Conservation (phyloP, 805 yeast genomes). For the Priceomyces haplophilus region DNA sequence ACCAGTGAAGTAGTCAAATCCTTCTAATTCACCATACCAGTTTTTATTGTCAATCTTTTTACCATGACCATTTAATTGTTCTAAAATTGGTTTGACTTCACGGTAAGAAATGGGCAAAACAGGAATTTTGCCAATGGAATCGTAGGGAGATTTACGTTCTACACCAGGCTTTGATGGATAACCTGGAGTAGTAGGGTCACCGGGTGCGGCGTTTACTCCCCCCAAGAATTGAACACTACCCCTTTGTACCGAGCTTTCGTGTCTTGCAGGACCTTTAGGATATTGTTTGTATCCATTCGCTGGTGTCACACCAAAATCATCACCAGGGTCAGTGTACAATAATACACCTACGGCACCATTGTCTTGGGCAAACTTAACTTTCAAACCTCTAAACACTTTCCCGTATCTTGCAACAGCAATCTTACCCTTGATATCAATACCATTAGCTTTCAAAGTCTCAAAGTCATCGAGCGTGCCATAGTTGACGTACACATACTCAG, state of each 20-base stretch:
- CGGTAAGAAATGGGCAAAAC: constrained; percentile 44
- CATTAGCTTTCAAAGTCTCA: constrained; percentile 30
- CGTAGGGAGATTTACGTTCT: constrained; percentile 32
- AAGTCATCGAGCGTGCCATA: constrained; percentile 61
- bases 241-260: constrained; percentile 57
- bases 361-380: constrained; percentile 59
- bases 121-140: constrained; percentile 38
- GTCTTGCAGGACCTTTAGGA: constrained; percentile 67
- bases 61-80: constrained; percentile 38
- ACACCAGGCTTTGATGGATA: constrained; percentile 52
- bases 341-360: constrained; percentile 63
- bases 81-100: constrained; percentile 43
- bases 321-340: constrained; percentile 55
- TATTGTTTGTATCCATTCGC: constrained; percentile 54
- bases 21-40: constrained; percentile 42
- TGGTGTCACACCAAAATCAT: constrained; percentile 55
- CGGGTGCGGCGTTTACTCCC: constrained; percentile 52
- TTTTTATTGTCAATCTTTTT: constrained; percentile 21
- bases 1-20: constrained; percentile 38
- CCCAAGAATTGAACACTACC: constrained; percentile 58
- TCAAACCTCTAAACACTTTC: constrained; percentile 49
- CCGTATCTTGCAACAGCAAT: constrained; percentile 60
- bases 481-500: constrained; percentile 56
- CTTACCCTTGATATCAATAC: constrained; percentile 48
- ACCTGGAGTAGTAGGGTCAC: constrained; percentile 79